phyloP scores from a whole-genome alignment of 495 filamentous ascomycete genomes.

The Aspergillus egyptiacus region DNA sequence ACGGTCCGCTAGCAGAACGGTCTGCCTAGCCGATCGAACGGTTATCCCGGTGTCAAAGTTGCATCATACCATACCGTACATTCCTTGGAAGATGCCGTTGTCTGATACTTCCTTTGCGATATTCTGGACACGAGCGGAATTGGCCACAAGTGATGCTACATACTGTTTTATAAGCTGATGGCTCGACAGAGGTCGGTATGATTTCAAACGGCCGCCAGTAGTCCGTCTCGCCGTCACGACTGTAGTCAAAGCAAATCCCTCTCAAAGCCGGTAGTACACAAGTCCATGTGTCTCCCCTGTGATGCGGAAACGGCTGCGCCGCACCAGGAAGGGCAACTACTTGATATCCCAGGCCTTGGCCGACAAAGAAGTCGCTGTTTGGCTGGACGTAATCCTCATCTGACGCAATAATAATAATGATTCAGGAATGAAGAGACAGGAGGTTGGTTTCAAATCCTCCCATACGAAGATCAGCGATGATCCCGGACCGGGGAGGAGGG shows the following conservation, averaged over 20 bases:
- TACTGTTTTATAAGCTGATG: too few species aligned
- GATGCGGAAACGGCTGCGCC: conserved; percentile 18
- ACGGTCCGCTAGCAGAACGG: neutral
- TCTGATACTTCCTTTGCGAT: too few species aligned
- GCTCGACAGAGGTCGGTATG: too few species aligned
- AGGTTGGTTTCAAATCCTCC: neutral
- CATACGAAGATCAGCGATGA: neutral
- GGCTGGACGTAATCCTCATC: neutral
- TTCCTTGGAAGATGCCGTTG: too few species aligned
- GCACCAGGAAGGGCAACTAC: conserved; percentile 11
- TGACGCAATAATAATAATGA: conserved; percentile 5
- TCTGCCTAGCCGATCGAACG: conserved; percentile 17
- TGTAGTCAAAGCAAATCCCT: too few species aligned
- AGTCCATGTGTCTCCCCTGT: too few species aligned
- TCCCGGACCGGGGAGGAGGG: neutral
- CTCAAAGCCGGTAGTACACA: too few species aligned
- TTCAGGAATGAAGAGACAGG: neutral
- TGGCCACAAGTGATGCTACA: too few species aligned
- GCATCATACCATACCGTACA: neutral
- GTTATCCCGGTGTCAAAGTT: conserved; percentile 9
- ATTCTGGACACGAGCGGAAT: too few species aligned
- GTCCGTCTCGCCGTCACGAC: too few species aligned
- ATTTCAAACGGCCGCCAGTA: too few species aligned
- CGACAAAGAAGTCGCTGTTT: neutral
- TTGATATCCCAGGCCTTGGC: neutral